Percentiles rank a stretch among this genome's conserved stretches.
phyloP scores from a whole-genome alignment of 116 monocot genomes.

The Papilionanthe hybrid region DNA sequence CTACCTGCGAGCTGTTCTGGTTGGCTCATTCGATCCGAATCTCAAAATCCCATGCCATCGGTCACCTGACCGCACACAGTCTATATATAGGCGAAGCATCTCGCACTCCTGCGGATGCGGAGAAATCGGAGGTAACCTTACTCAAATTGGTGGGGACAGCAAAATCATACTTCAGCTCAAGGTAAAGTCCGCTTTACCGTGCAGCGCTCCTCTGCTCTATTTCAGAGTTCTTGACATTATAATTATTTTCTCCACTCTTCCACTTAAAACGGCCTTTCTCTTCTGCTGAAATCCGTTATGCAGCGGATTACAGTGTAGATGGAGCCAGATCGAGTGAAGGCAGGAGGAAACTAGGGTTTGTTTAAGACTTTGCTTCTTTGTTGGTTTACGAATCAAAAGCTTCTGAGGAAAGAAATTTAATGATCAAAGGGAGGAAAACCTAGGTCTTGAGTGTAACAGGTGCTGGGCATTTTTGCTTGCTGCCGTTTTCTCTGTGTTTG shows the following conservation, averaged over 20 bases:
- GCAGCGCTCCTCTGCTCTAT: background rate
- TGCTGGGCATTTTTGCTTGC: background rate
- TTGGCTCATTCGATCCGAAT: too few relatives aligned
- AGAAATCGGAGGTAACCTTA: background rate
- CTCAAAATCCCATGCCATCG: too few relatives aligned
- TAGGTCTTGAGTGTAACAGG: background rate
- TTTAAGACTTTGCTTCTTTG: conserved; percentile 6
- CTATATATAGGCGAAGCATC: too few relatives aligned
- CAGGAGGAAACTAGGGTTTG: conserved; percentile 6
- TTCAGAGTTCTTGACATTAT: conserved; percentile 5
- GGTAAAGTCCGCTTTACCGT: background rate
- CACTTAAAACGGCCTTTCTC: background rate
- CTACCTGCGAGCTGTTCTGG: too few relatives aligned
- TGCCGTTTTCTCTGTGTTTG: background rate
- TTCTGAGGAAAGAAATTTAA: background rate
- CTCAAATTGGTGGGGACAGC: background rate
- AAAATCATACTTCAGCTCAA: conserved; percentile 1
- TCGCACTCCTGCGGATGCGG: background rate
- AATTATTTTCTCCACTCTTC: background rate
- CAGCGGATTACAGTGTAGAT: background rate
- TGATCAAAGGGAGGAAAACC: background rate
- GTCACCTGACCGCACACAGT: too few relatives aligned
- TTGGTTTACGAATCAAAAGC: background rate
- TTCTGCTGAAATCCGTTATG: background rate
- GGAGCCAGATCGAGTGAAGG: conserved; percentile 7